Base-by-base conservation (phyloP, 2,329 filamentous ascomycete species). In the Scleromitrula shiraiana region DNA sequence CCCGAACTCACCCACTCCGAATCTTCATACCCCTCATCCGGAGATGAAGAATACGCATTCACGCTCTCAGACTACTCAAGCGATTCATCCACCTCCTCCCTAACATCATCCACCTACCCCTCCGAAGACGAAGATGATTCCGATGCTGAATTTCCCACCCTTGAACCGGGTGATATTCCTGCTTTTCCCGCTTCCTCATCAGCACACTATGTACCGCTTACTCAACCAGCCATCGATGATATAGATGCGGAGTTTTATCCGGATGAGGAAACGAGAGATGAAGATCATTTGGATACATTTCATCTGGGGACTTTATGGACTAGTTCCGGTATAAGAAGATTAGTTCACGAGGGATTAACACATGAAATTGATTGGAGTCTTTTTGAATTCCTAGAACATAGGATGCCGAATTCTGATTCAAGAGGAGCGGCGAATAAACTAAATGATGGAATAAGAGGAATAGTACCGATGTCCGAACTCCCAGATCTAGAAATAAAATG, bases 311-410 rank as follows among this genome's bases (percentile, higher is more conserved):
- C 88, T 59, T 73, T 97, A 4, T 88, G 94, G 60, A 91, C 91
- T 0, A 94, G 88, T 0, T 95, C 89, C 19, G 91, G 91, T 6
- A 85, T 97, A 50, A 81, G 88, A 4, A 80, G 91, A 24, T 83
- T 85, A 62, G 75, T 72, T 43, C 76, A 83, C 50, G 74, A 84
- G 52, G 82, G 83, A 4, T 70, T 94, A 20, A 73, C 87, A 5
- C 91, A 96, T 63, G 91, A 97, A 65, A 89, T 97, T 37, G 91
- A 97, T 65, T 97, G 91, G 91, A 89, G 90, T 0, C 71, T 97
- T 2, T 89, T 97, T 58, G 80, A 86, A 56, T 87, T 97, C 54
- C 72, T 83, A 9, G 73, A 82, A 4, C 76, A 82, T 9, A n/a
- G n/a, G n/a, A n/a, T n/a, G n/a, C n/a, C n/a, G n/a, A n/a, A n/a